Evolutionary conservation across 495 filamentous ascomycete species (phyloP), one percentile per base, ranked within the genome.

Genomic region (Hypoxylon cercidicola): DNA sequence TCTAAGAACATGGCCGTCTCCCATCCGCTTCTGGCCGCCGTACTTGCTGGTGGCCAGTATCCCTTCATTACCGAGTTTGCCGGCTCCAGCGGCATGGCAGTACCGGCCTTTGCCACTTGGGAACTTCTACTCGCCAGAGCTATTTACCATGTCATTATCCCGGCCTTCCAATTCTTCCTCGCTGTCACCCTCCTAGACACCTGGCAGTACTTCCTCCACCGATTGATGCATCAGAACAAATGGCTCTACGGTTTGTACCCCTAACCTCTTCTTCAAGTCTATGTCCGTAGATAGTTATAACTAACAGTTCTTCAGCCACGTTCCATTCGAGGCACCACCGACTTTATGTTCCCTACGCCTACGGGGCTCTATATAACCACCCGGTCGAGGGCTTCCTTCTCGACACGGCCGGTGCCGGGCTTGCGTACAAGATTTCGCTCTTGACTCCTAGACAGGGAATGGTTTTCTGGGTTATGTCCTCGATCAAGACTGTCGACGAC

Each of bases 201-300:
- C 32, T 97, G 93, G 92, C 93, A 99, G 69, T 99, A 99, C 80
- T 97, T 97, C 78, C 82, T 90, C 72, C 95, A 99, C 79, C 90
- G 95, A 21, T 86, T 86, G 37, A 97, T 97, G 93, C 95, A 99
- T 74, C 77, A 93, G 78, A 94, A 96, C 76, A 91, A 91, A 72
- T 97, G 91, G 90, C 88, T 99, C 61, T 99, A 99, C 82, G 90
- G 93, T 96, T 82, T 74, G 89, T 85, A n/a, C 7, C 48, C 59
- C 51, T 44, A 12, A 35, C 34, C 40, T 41, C 30, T 5, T 41
- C 44, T 37, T n/a, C 18, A 28, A 28, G 10, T 21, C 25, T 20
- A 11, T 41, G 3, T 8, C 7, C 1, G 39, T 45, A 25, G 34
- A 23, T 28, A 46, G 37, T 40, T 28, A 35, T 49, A 19, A 50